These are phyloP conservation scores for Xerocomellus amylosporus DNA, from an alignment of 768 basidiomycete species.

Conservation along the genomic window DNA sequence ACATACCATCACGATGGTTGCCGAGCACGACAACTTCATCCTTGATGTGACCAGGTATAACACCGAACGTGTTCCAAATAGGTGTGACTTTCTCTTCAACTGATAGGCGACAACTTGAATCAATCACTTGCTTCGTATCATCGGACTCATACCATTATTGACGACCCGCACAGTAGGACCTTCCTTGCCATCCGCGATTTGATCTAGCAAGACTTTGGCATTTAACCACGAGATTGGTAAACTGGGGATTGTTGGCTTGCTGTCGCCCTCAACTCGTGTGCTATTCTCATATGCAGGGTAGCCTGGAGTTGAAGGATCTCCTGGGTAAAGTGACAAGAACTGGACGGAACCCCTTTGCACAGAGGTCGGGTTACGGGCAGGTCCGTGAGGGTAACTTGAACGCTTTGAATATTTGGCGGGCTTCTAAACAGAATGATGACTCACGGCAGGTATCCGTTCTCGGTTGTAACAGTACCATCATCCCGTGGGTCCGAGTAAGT, in stretches of 20 bases:
- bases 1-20: slow-evolving; percentile 82
- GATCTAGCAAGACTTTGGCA: slow-evolving; percentile 60
- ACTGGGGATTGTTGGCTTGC: slow-evolving; percentile 76
- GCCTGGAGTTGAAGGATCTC: slow-evolving; percentile 86
- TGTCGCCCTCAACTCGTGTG: slow-evolving; percentile 56
- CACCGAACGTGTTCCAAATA: slow-evolving; percentile 87
- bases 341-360: slow-evolving; percentile 87
- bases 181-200: slow-evolving; percentile 38
- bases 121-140: not conserved
- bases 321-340: slow-evolving; percentile 63
- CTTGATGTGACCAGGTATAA: slow-evolving; percentile 79
- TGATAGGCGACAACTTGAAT: slow-evolving; percentile 19
- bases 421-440: not conserved
- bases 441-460: slow-evolving; percentile 72
- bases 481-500: slow-evolving; percentile 89
- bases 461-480: slow-evolving; percentile 75
- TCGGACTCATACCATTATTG: slow-evolving; percentile 46
- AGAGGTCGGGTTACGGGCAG: slow-evolving; percentile 80
- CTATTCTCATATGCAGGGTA: slow-evolving; percentile 83
- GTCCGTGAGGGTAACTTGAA: slow-evolving; percentile 61
- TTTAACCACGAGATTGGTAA: slow-evolving; percentile 91
- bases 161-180: slow-evolving; percentile 47
- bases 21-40: slow-evolving; percentile 88
- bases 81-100: slow-evolving; percentile 82
- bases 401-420: not conserved